These are phyloP conservation scores for Ustilago loliicola DNA, from an alignment of 1,284 basidiomycete species.

Conservation along the genomic window DNA sequence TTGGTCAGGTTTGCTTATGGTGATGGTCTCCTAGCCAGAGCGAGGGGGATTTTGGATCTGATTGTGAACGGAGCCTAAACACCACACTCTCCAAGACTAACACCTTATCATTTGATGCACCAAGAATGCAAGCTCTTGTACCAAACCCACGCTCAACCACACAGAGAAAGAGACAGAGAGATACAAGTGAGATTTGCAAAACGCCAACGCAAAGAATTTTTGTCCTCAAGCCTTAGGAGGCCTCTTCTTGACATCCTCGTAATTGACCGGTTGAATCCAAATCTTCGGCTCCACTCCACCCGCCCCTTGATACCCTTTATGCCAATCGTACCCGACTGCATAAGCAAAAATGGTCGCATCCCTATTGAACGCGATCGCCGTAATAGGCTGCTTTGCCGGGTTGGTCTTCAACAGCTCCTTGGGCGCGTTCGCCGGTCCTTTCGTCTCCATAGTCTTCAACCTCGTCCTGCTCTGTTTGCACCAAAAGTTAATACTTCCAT, in stretches of 20 bases:
- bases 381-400: constrained; percentile 63
- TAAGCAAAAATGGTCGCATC: constrained; percentile 68
- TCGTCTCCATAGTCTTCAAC: constrained; percentile 76
- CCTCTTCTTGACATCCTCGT: constrained; percentile 64
- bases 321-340: constrained; percentile 69
- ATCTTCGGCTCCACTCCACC: constrained; percentile 57
- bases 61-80: constrained; percentile 19
- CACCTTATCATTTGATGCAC: background rate
- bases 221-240: constrained; percentile 60
- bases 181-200: background rate
- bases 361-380: constrained; percentile 65
- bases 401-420: constrained; percentile 65
- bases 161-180: background rate
- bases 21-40: background rate
- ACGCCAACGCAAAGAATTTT: background rate
- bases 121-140: background rate
- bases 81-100: background rate
- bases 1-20: constrained; percentile 42
- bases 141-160: background rate
- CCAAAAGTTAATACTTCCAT: constrained; percentile 74
- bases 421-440: constrained; percentile 60
- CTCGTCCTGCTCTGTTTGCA: constrained; percentile 89
- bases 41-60: constrained; percentile 20
- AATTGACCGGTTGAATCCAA: constrained; percentile 64
- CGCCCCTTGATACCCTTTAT: constrained; percentile 65